Conservation (phyloP, 2,329 filamentous ascomycete species). For the Colletotrichum echinochloae region DNA sequence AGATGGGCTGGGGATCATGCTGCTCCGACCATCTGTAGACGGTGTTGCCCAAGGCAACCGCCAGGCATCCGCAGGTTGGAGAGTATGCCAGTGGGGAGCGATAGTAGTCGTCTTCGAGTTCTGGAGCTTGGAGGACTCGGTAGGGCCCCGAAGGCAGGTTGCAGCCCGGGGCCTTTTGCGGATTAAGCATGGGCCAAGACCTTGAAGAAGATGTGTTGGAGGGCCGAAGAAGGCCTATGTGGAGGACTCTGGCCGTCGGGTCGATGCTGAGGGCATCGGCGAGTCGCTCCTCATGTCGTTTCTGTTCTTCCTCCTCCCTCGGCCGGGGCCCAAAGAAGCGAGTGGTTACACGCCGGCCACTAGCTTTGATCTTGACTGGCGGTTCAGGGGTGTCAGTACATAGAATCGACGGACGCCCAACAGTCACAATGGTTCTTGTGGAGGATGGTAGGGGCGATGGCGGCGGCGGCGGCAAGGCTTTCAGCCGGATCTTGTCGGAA, state of each 20-base stretch:
- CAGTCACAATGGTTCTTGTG: neutral
- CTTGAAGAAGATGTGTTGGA: neutral
- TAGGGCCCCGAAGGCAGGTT: slow-evolving; percentile 79
- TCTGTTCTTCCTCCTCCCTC: slow-evolving; percentile 68
- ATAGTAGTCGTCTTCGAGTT: slow-evolving; percentile 94
- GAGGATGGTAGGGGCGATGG: neutral
- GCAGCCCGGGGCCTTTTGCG: neutral
- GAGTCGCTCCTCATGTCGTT: slow-evolving; percentile 79
- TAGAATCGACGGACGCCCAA: slow-evolving; percentile 51
- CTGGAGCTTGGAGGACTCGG: slow-evolving; percentile 87
- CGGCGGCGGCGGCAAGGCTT: neutral
- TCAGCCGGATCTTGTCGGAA: slow-evolving; percentile 55
- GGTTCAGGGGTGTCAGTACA: slow-evolving; percentile 44
- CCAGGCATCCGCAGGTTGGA: slow-evolving; percentile 77
- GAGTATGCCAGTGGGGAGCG: slow-evolving; percentile 93
- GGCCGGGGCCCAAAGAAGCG: slow-evolving; percentile 57
- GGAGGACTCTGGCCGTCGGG: slow-evolving; percentile 73
- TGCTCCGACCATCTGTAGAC: slow-evolving; percentile 92
- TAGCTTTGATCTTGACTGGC: slow-evolving; percentile 68
- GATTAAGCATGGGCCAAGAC: neutral
- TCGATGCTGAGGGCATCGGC: slow-evolving; percentile 87
- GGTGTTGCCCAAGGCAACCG: slow-evolving; percentile 82
- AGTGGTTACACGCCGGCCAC: slow-evolving; percentile 74
- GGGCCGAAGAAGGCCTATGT: slow-evolving; percentile 56
- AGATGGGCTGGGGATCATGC: slow-evolving; percentile 71